Evolutionary conservation across 2,329 filamentous ascomycete genomes (phyloP), one percentile per base, ranked within the genome.

Genomic region (Chaetoscypha palmicola): DNA sequence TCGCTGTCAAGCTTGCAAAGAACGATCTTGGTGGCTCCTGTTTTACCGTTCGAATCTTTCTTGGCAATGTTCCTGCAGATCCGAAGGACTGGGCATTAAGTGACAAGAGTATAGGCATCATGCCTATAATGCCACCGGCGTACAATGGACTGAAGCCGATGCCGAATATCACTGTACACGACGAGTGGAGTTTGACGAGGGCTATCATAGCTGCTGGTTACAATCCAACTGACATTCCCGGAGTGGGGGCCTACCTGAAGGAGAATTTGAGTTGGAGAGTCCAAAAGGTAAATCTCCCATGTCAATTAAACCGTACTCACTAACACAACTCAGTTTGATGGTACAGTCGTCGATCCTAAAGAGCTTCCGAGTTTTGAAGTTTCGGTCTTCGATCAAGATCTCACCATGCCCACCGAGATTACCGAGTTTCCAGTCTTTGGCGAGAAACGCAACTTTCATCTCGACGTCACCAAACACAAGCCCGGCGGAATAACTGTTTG

Each of bases 1-100:
- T 49, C 5, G 45, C 20, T 10, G 19, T 57, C 19, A 44, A 45
- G n/a, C 49, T 59, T 19, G 44, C 48, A 1, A 61, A 58, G 35
- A 54, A 55, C 30, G 58, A 56, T 26, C 48, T 58, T 10, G 17
- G 43, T 8, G 58, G 57, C 10, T 34, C 46, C 11, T 34, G 45
- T 8, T 61, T 58, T 30, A 50, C 45, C 21, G 34, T 61, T 12
- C 39, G 48, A 7, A 24, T 59, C 12, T 61, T 58, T 31, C 23
- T 59, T 11, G 54, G 53, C 8, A 33, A 33, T 3, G 41, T 58
- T 19, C 58, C 56, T 3, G 21, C 39, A n/a, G 41, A 56, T 34
- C 35, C 53, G 0, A 20, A 51, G 14, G 45, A 52, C 5, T 60
- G 58, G 58, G 38, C 40, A 2, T 42, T 17, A 3, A 36, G 38